Evolutionary conservation across 1,139 yeast species (phyloP).

Genomic region (Pichia sp.): DNA sequence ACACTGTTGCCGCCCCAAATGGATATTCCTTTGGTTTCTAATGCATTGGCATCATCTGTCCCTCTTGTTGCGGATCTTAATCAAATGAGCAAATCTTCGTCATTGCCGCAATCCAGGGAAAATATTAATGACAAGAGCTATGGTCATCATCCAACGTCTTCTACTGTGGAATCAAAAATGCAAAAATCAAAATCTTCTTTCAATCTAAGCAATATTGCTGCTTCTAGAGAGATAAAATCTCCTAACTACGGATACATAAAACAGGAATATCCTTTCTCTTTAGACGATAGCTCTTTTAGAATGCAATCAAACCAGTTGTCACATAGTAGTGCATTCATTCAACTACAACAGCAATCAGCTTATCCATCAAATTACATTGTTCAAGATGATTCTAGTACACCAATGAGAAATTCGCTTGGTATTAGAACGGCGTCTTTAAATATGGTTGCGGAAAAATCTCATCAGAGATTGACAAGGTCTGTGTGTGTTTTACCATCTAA

Average conservation of each 20-base stretch:
- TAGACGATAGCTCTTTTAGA: no score
- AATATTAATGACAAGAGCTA: no score
- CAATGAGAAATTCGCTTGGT: background rate
- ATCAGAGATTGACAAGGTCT: background rate
- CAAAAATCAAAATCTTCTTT: conserved; percentile 26
- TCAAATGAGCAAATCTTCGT: conserved; percentile 1
- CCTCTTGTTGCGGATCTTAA: background rate
- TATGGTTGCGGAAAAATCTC: conserved; percentile 6
- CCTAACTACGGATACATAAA: no score
- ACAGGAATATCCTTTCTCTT: no score
- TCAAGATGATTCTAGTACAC: background rate
- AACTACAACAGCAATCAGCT: background rate
- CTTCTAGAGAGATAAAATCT: conserved; percentile 17
- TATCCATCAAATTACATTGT: background rate
- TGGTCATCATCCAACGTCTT: background rate
- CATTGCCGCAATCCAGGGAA: conserved; percentile 5
- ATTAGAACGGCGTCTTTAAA: conserved; percentile 4
- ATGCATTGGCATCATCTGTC: no score
- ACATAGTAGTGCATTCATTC: no score
- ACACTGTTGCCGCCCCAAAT: background rate
- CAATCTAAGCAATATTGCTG: conserved; percentile 25
- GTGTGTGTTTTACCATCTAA: background rate
- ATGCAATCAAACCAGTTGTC: no score
- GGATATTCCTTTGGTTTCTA: no score
- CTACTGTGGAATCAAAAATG: conserved; percentile 10